A percentile compares a stretch with the other conserved stretches of the same genome.
Conservation (phyloP, 2,329 filamentous ascomycete genomes). For the Rasamsonia emersonii region DNA sequence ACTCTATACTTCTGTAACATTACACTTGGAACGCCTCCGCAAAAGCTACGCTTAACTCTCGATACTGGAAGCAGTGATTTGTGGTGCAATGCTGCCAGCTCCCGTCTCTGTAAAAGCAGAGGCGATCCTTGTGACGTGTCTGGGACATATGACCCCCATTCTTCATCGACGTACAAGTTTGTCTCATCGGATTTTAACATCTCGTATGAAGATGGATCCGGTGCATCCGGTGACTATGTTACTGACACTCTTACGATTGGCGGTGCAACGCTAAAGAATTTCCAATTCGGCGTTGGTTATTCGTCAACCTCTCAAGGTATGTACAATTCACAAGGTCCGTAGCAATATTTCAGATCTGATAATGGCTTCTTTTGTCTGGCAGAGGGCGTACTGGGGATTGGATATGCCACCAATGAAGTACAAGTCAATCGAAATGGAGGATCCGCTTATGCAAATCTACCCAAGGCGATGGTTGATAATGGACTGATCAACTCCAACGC, state of each 20-base stretch:
- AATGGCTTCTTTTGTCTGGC: slow-evolving; percentile 9
- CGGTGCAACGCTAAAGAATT: slow-evolving; percentile 37
- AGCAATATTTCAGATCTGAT: slow-evolving; percentile 1
- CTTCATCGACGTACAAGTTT: slow-evolving; percentile 67
- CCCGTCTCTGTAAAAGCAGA: slow-evolving; percentile 37
- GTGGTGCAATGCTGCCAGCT: slow-evolving; percentile 49
- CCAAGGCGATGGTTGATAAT: slow-evolving; percentile 53
- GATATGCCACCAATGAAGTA: slow-evolving; percentile 68
- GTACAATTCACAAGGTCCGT: slow-evolving; percentile 5
- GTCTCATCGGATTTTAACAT: slow-evolving; percentile 76
- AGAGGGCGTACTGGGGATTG: slow-evolving; percentile 78
- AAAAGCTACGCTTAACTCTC: slow-evolving; percentile 48
- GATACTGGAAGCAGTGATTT: slow-evolving; percentile 57
- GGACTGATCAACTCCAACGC: slow-evolving; percentile 57
- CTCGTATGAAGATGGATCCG: slow-evolving; percentile 73
- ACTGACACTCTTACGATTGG: slow-evolving; percentile 59
- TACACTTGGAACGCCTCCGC: slow-evolving; percentile 49
- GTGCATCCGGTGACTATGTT: slow-evolving; percentile 70
- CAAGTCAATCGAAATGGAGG: slow-evolving; percentile 42
- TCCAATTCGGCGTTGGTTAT: slow-evolving; percentile 55
- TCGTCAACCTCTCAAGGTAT: slow-evolving; percentile 40
- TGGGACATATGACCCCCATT: slow-evolving; percentile 45
- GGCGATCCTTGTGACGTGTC: slow-evolving; percentile 36
- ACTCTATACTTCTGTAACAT: slow-evolving; percentile 53
- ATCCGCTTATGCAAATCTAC: slow-evolving; percentile 58